Conservation (phyloP, 164 flowering plant genomes). For the Nymphaea thermarum region DNA sequence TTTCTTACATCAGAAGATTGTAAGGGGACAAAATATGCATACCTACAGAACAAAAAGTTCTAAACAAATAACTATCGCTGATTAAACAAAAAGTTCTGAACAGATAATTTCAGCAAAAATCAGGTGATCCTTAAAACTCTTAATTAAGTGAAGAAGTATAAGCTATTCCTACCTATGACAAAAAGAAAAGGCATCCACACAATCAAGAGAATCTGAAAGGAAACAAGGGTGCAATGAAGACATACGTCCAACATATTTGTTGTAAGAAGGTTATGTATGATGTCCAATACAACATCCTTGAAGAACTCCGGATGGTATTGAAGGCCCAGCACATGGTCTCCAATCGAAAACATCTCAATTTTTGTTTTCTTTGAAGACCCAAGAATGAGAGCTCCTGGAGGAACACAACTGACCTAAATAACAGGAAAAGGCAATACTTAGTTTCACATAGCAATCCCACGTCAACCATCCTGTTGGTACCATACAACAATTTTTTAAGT, state of each 20-base stretch:
- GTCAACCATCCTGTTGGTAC: too few species aligned
- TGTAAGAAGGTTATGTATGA: conserved; percentile 2
- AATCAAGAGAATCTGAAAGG: too few species aligned
- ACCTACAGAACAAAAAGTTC: too few species aligned
- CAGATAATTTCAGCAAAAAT: background rate
- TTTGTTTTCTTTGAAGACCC: conserved; percentile 7
- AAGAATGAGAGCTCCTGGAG: conserved; percentile 8
- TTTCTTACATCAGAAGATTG: too few species aligned
- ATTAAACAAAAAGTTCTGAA: too few species aligned
- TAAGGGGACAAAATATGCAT: too few species aligned
- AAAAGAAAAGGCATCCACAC: background rate
- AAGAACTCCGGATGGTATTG: conserved; percentile 10
- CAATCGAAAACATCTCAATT: conserved; percentile 10
- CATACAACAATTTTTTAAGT: too few species aligned
- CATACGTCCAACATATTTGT: conserved; percentile 4
- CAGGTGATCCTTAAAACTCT: background rate
- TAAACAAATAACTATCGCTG: too few species aligned
- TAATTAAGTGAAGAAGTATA: background rate
- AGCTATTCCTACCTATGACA: background rate
- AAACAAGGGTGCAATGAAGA: background rate
- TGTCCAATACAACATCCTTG: conserved; percentile 8
- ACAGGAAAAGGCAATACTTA: background rate
- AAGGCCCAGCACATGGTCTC: conserved; percentile 8
- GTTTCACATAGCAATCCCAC: background rate
- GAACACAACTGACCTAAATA: conserved; percentile 3